A percentile compares a stretch with the other conserved stretches of the same genome.
Evolutionary conservation across 1,139 yeast genomes (phyloP).

Genomic region (Geotrichum fermentans): DNA sequence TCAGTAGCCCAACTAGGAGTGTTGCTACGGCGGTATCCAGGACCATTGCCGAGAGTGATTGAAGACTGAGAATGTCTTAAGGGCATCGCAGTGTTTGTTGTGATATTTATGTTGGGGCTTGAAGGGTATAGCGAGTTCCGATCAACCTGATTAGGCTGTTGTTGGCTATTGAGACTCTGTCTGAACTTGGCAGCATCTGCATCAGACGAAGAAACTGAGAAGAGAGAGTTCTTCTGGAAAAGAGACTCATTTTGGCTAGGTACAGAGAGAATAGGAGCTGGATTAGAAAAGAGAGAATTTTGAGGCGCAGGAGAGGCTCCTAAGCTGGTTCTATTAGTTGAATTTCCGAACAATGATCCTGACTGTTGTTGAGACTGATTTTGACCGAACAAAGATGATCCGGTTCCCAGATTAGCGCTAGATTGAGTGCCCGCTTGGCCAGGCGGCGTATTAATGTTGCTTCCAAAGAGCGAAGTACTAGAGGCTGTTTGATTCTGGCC

Average conservation of each 20-base stretch:
- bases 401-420: neutral
- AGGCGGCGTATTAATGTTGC: neutral
- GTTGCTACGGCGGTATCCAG: constrained; percentile 3
- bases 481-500: constrained; percentile 4
- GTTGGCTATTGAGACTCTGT: constrained; percentile 3
- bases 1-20: constrained; percentile 20
- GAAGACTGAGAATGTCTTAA: constrained; percentile 15
- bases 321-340: too few relatives aligned
- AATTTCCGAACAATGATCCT: neutral
- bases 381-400: constrained; percentile 1
- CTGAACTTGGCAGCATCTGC: constrained; percentile 16
- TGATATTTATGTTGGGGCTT: neutral
- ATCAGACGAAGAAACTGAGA: constrained; percentile 14
- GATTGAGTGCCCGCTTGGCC: neutral
- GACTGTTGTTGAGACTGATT: neutral
- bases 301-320: neutral
- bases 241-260: constrained; percentile 9
- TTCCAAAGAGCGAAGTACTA: constrained; percentile 4
- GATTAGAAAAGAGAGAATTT: constrained; percentile 6
- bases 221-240: constrained; percentile 15
- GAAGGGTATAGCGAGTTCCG: neutral
- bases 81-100: constrained; percentile 4
- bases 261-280: neutral
- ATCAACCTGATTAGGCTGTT: neutral
- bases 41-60: constrained; percentile 5